Base-by-base conservation (phyloP, 2,329 filamentous ascomycete genomes). In the Aspergillus sp. region DNA sequence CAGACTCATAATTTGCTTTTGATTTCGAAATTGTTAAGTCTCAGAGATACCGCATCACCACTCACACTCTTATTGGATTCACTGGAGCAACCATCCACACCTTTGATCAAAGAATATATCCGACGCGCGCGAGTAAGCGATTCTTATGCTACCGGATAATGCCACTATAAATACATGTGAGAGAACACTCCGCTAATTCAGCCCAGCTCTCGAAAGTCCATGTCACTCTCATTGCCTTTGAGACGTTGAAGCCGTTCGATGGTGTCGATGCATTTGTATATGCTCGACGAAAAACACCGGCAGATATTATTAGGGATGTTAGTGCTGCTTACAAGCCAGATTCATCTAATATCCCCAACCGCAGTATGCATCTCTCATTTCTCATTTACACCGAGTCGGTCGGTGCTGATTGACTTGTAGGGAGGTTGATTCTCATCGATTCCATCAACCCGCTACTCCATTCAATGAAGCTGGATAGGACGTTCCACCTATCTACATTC, bases 31-130 rank as follows among this genome's bases (percentile, higher is more conserved):
- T 80, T 96, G 2, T 81, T 96, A 62, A 90, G 87, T 68, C 80
- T 91, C 55, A 84, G 91, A 61, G 89, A 95, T 73, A 86, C 85
- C 56, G 86, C 89, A 13, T 96, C 91, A 48, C 93, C 93, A 3
- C 86, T 98, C 68, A 97, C 93, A 0, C 79, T 98, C 24, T 76
- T 97, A 3, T 81, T 96, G 56, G 93, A 98, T 74, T 90, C 83
- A 34, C 80, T 97, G 30, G 91, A 96, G 76, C 92, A 96, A 75
- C 86, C 87, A 24, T 90, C 87, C 6, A 81, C 80, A 30, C 87
- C 87, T 0, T 76, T 96, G 4, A 62, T 93, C 2, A 76, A 79
- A 17, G 92, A 96, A 73, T 90, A 93, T 73, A 84, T 90, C 53
- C 79, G 81, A 47, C 83, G 93, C 66, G 91, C 89, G 54, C 90